phyloP scores from a whole-genome alignment of 73 alveolate species.

The Uronychia binucleata region DNA sequence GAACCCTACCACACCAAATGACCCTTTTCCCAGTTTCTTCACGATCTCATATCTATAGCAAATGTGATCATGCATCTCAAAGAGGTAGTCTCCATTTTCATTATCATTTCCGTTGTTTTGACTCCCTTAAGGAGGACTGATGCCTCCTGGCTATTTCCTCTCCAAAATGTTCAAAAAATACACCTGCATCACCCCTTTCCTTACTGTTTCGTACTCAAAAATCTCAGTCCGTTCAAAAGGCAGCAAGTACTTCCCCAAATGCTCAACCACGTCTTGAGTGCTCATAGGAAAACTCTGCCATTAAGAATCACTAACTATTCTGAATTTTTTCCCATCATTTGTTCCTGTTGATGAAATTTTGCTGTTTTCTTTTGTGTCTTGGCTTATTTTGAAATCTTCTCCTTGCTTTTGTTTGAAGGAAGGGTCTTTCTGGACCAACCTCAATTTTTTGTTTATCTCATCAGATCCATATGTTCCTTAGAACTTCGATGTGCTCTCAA shows the following conservation, averaged over 20 bases:
- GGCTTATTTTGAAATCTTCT: too few species aligned
- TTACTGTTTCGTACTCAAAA: neutral
- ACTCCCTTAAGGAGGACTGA: neutral
- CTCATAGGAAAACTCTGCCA: neutral
- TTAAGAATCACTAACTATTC: neutral
- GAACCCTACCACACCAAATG: slow-evolving; percentile 61
- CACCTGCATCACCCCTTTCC: neutral
- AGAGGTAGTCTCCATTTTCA: slow-evolving; percentile 46
- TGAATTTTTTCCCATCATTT: neutral
- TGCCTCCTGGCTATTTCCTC: neutral
- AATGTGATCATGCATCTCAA: slow-evolving; percentile 48
- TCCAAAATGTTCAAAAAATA: neutral
- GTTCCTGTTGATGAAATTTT: too few species aligned
- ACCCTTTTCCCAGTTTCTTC: slow-evolving; percentile 55
- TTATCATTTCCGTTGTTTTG: slow-evolving; percentile 4
- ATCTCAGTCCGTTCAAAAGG: neutral
- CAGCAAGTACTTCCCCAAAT: neutral
- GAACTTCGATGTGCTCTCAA: too few species aligned
- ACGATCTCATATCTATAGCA: slow-evolving; percentile 58
- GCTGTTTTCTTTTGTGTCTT: too few species aligned
- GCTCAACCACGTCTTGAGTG: neutral
- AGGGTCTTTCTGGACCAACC: too few species aligned
- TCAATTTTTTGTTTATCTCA: too few species aligned
- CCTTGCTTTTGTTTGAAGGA: too few species aligned
- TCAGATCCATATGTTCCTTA: too few species aligned